phyloP scores from a whole-genome alignment of 192 early-diverging fungal genomes.

The Dispira simplex region DNA sequence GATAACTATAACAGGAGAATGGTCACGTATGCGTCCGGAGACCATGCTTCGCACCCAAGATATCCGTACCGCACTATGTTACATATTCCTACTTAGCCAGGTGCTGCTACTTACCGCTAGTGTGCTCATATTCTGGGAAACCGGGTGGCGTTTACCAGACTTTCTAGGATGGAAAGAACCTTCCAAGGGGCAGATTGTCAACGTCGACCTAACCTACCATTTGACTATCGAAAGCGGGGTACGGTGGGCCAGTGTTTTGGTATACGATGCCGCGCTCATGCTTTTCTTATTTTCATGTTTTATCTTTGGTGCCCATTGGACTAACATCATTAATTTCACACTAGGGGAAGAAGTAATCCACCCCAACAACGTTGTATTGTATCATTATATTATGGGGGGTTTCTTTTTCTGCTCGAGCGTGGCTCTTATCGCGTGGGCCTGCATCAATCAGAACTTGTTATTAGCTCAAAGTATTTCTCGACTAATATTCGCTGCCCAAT shows the following conservation, averaged over 20 bases:
- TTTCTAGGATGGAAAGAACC: too few relatives aligned
- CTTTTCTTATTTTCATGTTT: neutral
- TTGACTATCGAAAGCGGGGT: too few relatives aligned
- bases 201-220: too few relatives aligned
- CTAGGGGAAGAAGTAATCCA: slow-evolving; percentile 2
- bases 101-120: neutral
- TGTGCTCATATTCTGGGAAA: too few relatives aligned
- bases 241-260: too few relatives aligned
- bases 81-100: slow-evolving; percentile 2
- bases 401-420: slow-evolving; percentile 1
- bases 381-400: neutral
- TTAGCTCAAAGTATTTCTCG: neutral
- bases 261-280: neutral
- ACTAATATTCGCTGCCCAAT: slow-evolving; percentile 1
- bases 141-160: too few relatives aligned
- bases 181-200: too few relatives aligned
- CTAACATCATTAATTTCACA: slow-evolving; percentile 6
- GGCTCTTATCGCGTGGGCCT: neutral
- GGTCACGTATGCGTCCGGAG: neutral
- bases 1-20: neutral
- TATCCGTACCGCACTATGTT: slow-evolving; percentile 3
- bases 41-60: neutral
- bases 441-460: neutral
- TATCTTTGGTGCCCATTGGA: neutral
- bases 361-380: neutral